These are phyloP conservation scores for Geotrichum carabidarum DNA, from an alignment of 1,139 yeast species.

Conservation along the genomic window DNA sequence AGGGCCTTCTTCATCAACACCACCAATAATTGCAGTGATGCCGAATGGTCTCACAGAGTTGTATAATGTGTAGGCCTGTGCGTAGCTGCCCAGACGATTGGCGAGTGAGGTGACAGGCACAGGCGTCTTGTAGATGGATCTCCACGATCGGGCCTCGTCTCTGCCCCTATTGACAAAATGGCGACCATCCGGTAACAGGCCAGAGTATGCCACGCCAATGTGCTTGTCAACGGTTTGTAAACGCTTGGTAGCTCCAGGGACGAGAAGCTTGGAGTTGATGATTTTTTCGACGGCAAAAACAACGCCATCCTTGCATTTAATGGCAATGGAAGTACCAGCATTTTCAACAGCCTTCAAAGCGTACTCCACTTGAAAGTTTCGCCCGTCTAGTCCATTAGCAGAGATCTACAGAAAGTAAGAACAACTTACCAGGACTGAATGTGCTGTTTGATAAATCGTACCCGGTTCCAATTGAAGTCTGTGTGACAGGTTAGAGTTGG, in stretches of 20 bases:
- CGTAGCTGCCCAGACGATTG: constrained; percentile 85
- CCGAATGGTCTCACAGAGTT: constrained; percentile 98
- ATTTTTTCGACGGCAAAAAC: constrained; percentile 96
- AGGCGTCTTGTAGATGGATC: constrained; percentile 68
- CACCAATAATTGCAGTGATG: constrained; percentile 85
- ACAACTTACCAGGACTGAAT: constrained; percentile 43
- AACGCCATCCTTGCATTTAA: constrained; percentile 86
- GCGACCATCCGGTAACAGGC: constrained; percentile 93
- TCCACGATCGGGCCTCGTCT: constrained; percentile 81
- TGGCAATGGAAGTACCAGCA: constrained; percentile 92
- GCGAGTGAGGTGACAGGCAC: constrained; percentile 78
- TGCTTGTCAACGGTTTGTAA: constrained; percentile 92
- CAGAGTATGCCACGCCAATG: constrained; percentile 86
- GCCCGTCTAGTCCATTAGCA: constrained; percentile 82
- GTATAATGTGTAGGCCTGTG: constrained; percentile 92
- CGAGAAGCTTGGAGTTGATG: constrained; percentile 78
- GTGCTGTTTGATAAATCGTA: constrained; percentile 94
- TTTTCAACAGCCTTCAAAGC: constrained; percentile 97
- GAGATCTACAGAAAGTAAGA: constrained; percentile 23
- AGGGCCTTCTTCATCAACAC: constrained; percentile 78
- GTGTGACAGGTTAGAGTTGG: constrained; percentile 5
- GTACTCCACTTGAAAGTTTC: constrained; percentile 97
- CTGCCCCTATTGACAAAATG: constrained; percentile 88
- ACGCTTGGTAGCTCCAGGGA: constrained; percentile 81
- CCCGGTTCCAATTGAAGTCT: constrained; percentile 95